Conservation (phyloP, 2,329 filamentous ascomycete genomes). For the Thielaviopsis ethacetica region DNA sequence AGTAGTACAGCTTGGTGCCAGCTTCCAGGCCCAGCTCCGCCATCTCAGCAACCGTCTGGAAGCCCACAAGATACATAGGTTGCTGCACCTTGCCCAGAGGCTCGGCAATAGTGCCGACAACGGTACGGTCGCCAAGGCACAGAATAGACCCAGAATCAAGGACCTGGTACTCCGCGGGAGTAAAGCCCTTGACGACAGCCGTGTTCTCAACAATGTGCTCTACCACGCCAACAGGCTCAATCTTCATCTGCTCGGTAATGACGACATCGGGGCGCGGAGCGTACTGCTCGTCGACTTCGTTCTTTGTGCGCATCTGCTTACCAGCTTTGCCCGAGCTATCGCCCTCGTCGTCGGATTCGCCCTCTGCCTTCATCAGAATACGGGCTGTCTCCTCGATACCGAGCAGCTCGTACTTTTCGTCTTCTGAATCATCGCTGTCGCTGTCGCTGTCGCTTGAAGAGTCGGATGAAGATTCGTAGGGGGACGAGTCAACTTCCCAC, state of each 20-base stretch:
- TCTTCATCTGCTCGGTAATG: slow-evolving; percentile 61
- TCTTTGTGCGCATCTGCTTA: slow-evolving; percentile 56
- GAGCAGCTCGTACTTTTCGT: slow-evolving; percentile 55
- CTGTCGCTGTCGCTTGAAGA: slow-evolving; percentile 44
- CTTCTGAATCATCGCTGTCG: slow-evolving; percentile 38
- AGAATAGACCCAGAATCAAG: slow-evolving; percentile 73
- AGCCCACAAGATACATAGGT: slow-evolving; percentile 72
- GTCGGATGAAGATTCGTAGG: slow-evolving; percentile 51
- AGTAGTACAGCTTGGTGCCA: slow-evolving; percentile 60
- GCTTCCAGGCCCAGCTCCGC: slow-evolving; percentile 47
- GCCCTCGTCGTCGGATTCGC: slow-evolving; percentile 60
- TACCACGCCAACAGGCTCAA: slow-evolving; percentile 59
- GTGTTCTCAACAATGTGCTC: slow-evolving; percentile 65
- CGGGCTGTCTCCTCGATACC: slow-evolving; percentile 70
- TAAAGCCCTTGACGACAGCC: slow-evolving; percentile 62
- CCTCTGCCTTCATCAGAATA: slow-evolving; percentile 71
- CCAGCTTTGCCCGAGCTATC: slow-evolving; percentile 20
- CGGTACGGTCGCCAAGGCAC: slow-evolving; percentile 55
- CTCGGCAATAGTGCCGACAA: slow-evolving; percentile 72
- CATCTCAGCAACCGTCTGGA: slow-evolving; percentile 53
- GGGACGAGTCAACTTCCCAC: slow-evolving; percentile 71
- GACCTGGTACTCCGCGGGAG: slow-evolving; percentile 67
- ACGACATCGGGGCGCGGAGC: slow-evolving; percentile 60
- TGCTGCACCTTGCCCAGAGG: slow-evolving; percentile 73
- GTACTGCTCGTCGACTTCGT: slow-evolving; percentile 52